These are phyloP conservation scores for Nicotiana sylvestris DNA, from an alignment of 257 asterid genomes.

Conservation along the genomic window DNA sequence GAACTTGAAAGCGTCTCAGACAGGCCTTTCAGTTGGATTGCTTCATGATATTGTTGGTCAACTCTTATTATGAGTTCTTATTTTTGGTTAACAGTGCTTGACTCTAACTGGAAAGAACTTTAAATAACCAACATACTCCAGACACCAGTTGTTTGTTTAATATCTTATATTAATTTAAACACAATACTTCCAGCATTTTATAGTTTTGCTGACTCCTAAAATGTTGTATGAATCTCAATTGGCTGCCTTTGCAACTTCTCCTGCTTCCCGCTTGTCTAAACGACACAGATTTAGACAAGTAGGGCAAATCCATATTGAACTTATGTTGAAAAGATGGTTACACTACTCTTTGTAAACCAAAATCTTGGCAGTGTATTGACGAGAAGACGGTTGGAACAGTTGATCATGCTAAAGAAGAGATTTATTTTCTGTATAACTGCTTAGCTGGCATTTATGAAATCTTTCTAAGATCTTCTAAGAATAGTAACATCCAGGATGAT, in stretches of 20 bases:
- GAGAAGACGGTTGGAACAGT: not conserved
- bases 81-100: not conserved
- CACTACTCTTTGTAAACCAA: not conserved
- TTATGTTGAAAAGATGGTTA: not conserved
- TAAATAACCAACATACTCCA: not conserved
- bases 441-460: not conserved
- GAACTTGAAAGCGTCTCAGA: not conserved
- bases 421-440: not conserved
- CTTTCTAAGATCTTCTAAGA: not conserved
- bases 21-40: not conserved
- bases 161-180: not conserved
- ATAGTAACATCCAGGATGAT: not conserved
- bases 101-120: not conserved
- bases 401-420: not conserved
- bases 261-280: not conserved
- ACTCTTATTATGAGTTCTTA: not conserved
- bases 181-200: not conserved
- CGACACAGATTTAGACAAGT: not conserved
- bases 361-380: not conserved
- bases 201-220: not conserved
- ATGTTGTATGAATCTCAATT: not conserved
- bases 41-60: not conserved
- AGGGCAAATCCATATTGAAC: not conserved
- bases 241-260: not conserved
- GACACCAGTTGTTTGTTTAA: not conserved